A percentile compares a stretch with the other conserved stretches of the same genome.
phyloP scores from a whole-genome alignment of 2,329 filamentous ascomycete genomes.

The Nothopassalora personata region DNA sequence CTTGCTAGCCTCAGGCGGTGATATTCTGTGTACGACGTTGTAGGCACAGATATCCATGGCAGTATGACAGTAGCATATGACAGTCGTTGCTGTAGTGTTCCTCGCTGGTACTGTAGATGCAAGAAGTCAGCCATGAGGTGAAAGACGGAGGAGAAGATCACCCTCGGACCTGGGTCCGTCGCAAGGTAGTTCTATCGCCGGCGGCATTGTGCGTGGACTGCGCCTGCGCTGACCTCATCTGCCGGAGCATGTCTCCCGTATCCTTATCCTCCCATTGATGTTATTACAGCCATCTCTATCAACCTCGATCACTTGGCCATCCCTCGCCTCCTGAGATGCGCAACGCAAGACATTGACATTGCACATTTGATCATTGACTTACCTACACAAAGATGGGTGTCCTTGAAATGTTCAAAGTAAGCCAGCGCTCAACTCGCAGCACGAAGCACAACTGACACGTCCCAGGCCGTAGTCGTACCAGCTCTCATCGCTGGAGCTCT shows the following conservation, averaged over 20 bases:
- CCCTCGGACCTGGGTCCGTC: background rate
- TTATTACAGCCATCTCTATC: background rate
- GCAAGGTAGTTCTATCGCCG: background rate
- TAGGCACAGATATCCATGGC: too few species aligned
- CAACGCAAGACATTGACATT: background rate
- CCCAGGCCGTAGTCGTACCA: slow-evolving; percentile 42
- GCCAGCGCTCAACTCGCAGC: background rate
- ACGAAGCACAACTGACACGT: slow-evolving; percentile 1
- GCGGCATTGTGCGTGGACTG: background rate
- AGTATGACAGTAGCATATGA: too few species aligned
- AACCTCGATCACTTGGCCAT: background rate
- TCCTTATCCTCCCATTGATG: background rate
- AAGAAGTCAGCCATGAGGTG: background rate
- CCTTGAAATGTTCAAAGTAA: slow-evolving; percentile 25
- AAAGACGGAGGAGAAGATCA: background rate
- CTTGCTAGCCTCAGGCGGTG: too few species aligned
- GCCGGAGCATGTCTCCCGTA: background rate
- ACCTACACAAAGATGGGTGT: slow-evolving; percentile 15
- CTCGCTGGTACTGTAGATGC: too few species aligned
- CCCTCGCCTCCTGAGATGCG: background rate
- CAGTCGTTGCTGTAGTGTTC: too few species aligned
- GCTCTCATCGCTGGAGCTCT: slow-evolving; percentile 40
- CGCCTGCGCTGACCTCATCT: background rate
- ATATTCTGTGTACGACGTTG: too few species aligned
- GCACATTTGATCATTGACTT: background rate